These are phyloP conservation scores for Curvularia spicifera DNA, from an alignment of 2,329 filamentous ascomycete species.

Conservation along the genomic window DNA sequence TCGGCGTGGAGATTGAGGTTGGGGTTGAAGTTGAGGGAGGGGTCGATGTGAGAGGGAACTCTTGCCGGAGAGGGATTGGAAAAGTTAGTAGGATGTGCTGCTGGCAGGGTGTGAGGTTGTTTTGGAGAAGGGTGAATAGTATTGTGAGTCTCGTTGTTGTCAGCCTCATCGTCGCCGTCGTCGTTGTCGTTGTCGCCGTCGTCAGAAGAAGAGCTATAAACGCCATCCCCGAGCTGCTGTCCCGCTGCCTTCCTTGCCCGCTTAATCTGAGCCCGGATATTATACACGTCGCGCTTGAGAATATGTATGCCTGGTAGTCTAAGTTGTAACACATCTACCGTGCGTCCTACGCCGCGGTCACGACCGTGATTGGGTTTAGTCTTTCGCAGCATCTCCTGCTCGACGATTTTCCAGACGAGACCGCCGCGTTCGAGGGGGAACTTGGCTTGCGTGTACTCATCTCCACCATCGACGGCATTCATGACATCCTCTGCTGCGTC, in stretches of 20 bases:
- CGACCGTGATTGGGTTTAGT: conserved; percentile 33
- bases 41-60: no score
- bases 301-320: conserved; percentile 43
- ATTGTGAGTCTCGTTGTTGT: conserved; percentile 14
- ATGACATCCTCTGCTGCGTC: conserved; percentile 5
- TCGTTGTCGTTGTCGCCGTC: conserved; percentile 1
- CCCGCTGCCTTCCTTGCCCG: conserved; percentile 38
- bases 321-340: conserved; percentile 40
- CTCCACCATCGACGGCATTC: conserved; percentile 9
- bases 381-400: conserved; percentile 45
- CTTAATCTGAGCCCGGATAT: conserved; percentile 46
- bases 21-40: no score
- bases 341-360: conserved; percentile 42
- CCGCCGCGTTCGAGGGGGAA: conserved; percentile 35
- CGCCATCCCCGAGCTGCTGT: conserved; percentile 34
- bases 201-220: conserved; percentile 21
- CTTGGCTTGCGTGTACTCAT: conserved; percentile 12
- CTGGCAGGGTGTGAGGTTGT: not conserved
- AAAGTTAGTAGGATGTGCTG: no score
- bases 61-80: no score
- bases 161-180: not conserved
- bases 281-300: conserved; percentile 48
- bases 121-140: not conserved
- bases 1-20: no score
- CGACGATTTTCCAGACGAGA: conserved; percentile 44